Base-by-base conservation (phyloP, 2,329 filamentous ascomycete species). In the Trichoderma sp. region DNA sequence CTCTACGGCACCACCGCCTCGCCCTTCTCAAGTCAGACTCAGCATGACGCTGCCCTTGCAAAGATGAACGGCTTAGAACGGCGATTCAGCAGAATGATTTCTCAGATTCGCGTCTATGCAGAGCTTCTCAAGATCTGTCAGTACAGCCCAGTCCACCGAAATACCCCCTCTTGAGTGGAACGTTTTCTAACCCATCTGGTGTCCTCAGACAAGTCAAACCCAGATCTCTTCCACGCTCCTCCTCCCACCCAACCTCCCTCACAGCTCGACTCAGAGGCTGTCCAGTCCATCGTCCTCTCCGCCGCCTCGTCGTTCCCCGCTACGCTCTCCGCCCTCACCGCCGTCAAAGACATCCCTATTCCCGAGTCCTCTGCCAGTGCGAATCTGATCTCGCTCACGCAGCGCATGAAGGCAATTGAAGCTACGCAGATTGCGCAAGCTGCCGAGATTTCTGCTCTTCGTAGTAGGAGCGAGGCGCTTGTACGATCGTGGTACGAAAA, bases 401-500 rank as follows among this genome's bases (percentile, higher is more conserved):
- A 91, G 9, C 88, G 91, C 63, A 92, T 95, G 85, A 89, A 88
- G 78, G 89, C 88, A 24, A 84, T 91, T 21, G 89, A 91, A 77
- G 87, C 88, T 0, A 88, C 88, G 4, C 93, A 95, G 80, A 82
- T 88, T 24, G 87, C 89, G 18, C 92, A 94, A 83, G 87, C 83
- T 53, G 86, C 87, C 65, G 90, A 93, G 82, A 89, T 94, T 77
- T 89, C 89, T 27, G 89, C 89, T 82, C 87, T 93, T 81, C 88
- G 91, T 81, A 88, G 85, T 77, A 88, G 88, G 78, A 95, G 89
- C 84, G 93, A 91, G 83, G 82, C 83, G 77, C 85, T 89, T 29
- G 84, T 95, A 76, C 89, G 92, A 78, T 84, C 87, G 45, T 97
- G 94, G 93, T 95, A 96, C 83, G 92, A 95, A 82, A 86, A 90